Percentiles rank a stretch among this genome's conserved stretches.
Evolutionary conservation across 2,329 filamentous ascomycete species (phyloP).

Genomic region (Fusarium setosum): DNA sequence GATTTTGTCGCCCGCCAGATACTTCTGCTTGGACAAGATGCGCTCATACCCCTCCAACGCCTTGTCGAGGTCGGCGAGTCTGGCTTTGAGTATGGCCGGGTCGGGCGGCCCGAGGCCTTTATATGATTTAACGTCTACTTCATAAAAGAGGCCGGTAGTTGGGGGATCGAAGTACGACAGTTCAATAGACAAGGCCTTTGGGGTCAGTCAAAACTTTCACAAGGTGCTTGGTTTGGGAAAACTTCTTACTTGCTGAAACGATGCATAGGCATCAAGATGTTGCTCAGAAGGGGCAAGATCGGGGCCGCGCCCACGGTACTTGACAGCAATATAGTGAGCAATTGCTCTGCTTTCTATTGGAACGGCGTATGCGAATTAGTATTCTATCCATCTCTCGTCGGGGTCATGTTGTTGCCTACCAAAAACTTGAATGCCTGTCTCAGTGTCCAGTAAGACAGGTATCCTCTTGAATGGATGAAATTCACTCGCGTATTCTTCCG

Average conservation of each 20-base stretch:
- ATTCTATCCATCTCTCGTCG: too few relatives aligned
- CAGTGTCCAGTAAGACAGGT: slow-evolving; percentile 1
- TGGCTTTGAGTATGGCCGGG: neutral
- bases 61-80: neutral
- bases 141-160: neutral
- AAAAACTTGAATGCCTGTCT: neutral
- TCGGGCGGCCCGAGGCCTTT: neutral
- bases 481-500: neutral
- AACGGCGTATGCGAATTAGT: neutral
- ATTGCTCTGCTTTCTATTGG: slow-evolving; percentile 5
- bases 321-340: neutral
- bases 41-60: neutral
- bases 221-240: too few relatives aligned
- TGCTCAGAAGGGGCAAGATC: neutral
- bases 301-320: neutral
- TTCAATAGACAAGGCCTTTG: slow-evolving; percentile 1
- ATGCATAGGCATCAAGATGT: neutral
- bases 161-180: slow-evolving; percentile 1
- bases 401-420: neutral
- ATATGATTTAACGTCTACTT: neutral
- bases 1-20: neutral
- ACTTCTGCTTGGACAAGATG: slow-evolving; percentile 9
- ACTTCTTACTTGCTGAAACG: slow-evolving; percentile 1
- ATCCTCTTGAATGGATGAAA: slow-evolving; percentile 6
- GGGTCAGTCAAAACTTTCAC: neutral